Percentiles rank a stretch among this genome's conserved stretches.
These are phyloP conservation scores for Calamus simplicifolius DNA, from an alignment of 176 grass and related monocot genomes.

Conservation along the genomic window DNA sequence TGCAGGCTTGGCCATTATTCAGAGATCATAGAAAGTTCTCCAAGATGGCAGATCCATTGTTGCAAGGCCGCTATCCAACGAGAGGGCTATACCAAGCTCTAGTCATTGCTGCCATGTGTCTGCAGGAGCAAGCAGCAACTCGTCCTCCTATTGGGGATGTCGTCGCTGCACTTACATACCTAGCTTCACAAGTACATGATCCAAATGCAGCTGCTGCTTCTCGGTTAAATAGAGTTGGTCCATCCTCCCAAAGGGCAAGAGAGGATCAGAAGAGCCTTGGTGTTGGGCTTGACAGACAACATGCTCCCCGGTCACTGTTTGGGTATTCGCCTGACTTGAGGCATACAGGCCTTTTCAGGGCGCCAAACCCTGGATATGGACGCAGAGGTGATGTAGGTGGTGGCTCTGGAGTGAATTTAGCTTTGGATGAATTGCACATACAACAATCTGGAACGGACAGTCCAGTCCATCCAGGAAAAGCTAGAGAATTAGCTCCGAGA, in stretches of 20 bases:
- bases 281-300: background rate
- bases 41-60: slow-evolving; percentile 7
- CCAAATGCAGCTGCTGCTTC: background rate
- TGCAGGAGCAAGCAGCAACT: slow-evolving; percentile 9
- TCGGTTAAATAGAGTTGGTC: background rate
- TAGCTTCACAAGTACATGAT: slow-evolving; percentile 5
- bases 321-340: background rate
- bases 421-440: background rate
- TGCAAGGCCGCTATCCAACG: slow-evolving; percentile 1
- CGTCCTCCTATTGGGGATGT: slow-evolving; percentile 7
- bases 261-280: background rate
- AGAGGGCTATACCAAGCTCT: slow-evolving; percentile 8
- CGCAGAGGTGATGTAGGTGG: background rate
- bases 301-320: background rate
- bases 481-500: background rate
- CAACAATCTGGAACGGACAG: slow-evolving; percentile 11
- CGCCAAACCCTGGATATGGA: background rate
- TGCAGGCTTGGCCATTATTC: slow-evolving; percentile 6
- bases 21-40: slow-evolving; percentile 1
- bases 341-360: background rate
- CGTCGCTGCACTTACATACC: slow-evolving; percentile 4
- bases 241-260: background rate
- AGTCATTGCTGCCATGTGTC: slow-evolving; percentile 7
- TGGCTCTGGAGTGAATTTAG: slow-evolving; percentile 1
- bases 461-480: slow-evolving; percentile 4